Evolutionary conservation across 176 grass and related monocot genomes (phyloP), one percentile per base, ranked within the genome.

Genomic region (Panicum miliaceum): DNA sequence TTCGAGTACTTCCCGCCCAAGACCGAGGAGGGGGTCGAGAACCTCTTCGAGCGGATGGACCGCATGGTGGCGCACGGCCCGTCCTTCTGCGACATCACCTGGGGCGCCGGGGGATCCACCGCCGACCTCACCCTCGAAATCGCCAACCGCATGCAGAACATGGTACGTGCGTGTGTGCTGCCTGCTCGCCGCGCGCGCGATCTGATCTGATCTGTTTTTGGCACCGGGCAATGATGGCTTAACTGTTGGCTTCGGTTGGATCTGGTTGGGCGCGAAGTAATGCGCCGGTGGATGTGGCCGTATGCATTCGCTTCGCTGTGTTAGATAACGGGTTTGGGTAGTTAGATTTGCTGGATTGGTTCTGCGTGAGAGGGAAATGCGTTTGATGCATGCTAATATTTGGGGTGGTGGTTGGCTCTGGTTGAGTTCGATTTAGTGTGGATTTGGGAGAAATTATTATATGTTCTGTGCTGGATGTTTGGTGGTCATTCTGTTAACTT

Each of bases 31-130:
- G 94, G 94, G 20, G 81, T 93, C 12, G 94, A 97, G 86, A 97
- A 97, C 75, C 89, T 97, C 75, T 97, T 97, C 89, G 91, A 97
- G 70, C 91, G 90, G 71, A 94, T 97, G 91, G 94, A 97, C 76
- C 88, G 94, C 64, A 97, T 97, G 94, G 94, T 97, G 60, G 80
- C 89, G 60, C 91, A 97, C 87, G 90, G 92, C 59, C 91, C 94
- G 0, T 22, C 75, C 78, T 97, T 97, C 89, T 91, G 94, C 89
- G 94, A 97, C 91, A 97, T 97, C 89, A 97, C 94, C 77, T 97
- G 94, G 94, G 94, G 91, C 77, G 94, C 94, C 25, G 94, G 91
- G 11, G 94, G 94, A n/a, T 94, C 91, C 86, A 97, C 94, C 75
- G 94, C 94, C 77, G 94, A 97, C 25, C 74, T 94, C 74, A 97